Evolutionary conservation across 352 stramenopile genomes (phyloP).

Genomic region (Phytophthora citrophthora): DNA sequence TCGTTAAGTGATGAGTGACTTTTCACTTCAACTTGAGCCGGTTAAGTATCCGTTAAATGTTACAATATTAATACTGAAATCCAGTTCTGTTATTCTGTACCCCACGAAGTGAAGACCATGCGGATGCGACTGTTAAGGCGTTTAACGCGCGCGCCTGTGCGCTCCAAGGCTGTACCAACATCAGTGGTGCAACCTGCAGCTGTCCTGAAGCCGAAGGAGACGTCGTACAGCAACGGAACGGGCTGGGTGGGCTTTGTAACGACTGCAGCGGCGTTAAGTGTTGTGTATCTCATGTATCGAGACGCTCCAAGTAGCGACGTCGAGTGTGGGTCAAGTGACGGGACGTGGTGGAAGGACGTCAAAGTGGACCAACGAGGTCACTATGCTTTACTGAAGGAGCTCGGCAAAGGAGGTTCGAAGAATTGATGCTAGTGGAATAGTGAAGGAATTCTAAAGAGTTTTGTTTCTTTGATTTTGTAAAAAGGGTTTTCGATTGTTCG

Average conservation of each 20-base stretch:
- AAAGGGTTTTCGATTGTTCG: constrained; percentile 74
- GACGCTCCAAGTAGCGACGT: constrained; percentile 20
- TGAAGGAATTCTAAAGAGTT: not conserved
- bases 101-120: constrained; percentile 4
- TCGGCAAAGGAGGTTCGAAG: constrained; percentile 61
- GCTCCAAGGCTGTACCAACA: constrained; percentile 16
- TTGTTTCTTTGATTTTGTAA: constrained; percentile 11
- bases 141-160: constrained; percentile 13
- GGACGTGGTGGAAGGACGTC: constrained; percentile 5
- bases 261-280: constrained; percentile 20
- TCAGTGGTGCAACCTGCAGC: not conserved
- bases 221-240: constrained; percentile 28
- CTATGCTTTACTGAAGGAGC: constrained; percentile 68
- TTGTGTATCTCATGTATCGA: constrained; percentile 15
- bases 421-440: not conserved
- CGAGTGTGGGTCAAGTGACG: constrained; percentile 29
- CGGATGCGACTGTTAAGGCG: constrained; percentile 26
- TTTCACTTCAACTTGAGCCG: constrained; percentile 11
- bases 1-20: constrained; percentile 20
- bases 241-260: constrained; percentile 30
- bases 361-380: constrained; percentile 39
- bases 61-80: constrained; percentile 9
- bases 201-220: constrained; percentile 4
- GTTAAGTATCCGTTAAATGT: constrained; percentile 17
- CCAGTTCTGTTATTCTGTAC: not conserved